Base-by-base conservation (phyloP, 2,329 filamentous ascomycete genomes). In the Apiospora sp. region DNA sequence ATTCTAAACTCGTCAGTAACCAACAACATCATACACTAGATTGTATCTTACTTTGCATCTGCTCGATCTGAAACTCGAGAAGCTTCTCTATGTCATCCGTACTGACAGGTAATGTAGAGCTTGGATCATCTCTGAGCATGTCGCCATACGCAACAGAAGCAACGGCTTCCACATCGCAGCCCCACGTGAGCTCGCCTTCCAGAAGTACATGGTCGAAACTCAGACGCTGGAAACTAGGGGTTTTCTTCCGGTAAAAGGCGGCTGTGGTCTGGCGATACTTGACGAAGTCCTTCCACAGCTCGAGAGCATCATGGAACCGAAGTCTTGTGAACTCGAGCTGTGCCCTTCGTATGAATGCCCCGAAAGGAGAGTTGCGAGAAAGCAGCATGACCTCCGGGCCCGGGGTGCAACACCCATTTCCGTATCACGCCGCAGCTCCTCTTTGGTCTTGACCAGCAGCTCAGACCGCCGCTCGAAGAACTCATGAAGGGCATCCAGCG, bases 11-110 rank as follows among this genome's bases (percentile, higher is more conserved):
- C 7, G 6, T 70, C 19, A 70, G 68, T 24, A 22, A 27, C n/a
- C 30, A 24, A 24, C 22, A 16, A 44, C 12, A 34, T 8, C 48
- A 24, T 22, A 22, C 19, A 2, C 19, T n/a, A 41, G 58, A 24
- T 24, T 12, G 22, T 49, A 37, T 30, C 85, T 78, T 83, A 92
- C 93, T 93, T 80, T 98, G 95, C 84, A 98, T 91, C 80, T 94
- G 91, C 75, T 94, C 92, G 49, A 98, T 92, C 79, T 98, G 95
- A 77, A 96, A 97, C 76, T 97, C 94, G 27, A 98, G 84, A 41
- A 98, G 84, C 43, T 89, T 90, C 79, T 97, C 94, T 10, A 96
- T 86, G 79, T 97, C 94, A 76, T 96, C 92, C 0, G 90, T 91
- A 81, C 94, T 96, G 71, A 94, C 87, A 2, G 87, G 82, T 22